Percentiles rank a stretch among this genome's conserved stretches.
phyloP scores from a whole-genome alignment of 2,329 filamentous ascomycete genomes.

The Xylariaceae sp. region DNA sequence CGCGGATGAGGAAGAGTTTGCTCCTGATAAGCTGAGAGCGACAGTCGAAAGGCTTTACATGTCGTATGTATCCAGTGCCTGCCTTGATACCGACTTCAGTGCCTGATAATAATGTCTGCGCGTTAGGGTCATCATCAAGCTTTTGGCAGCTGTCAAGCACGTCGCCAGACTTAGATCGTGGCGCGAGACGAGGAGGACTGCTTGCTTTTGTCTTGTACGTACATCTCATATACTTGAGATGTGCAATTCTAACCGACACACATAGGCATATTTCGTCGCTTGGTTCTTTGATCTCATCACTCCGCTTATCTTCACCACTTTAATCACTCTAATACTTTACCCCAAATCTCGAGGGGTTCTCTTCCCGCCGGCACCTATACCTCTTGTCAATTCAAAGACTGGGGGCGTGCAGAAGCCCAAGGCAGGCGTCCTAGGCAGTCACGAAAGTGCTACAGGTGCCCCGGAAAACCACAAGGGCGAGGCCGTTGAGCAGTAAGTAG shows the following conservation, averaged over 20 bases:
- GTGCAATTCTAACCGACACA: background rate
- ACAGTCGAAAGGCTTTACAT: constrained; percentile 79
- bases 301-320: constrained; percentile 51
- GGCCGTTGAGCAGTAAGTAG: constrained; percentile 59
- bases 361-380: constrained; percentile 73
- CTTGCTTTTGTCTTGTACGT: constrained; percentile 55
- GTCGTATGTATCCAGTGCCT: too few relatives aligned
- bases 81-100: too few relatives aligned
- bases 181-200: constrained; percentile 65
- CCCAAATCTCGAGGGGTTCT: constrained; percentile 56
- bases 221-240: background rate
- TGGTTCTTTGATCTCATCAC: constrained; percentile 70
- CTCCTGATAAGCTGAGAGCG: constrained; percentile 73
- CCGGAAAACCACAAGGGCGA: constrained; percentile 80
- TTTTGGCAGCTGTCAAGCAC: constrained; percentile 66
- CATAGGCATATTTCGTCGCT: constrained; percentile 47
- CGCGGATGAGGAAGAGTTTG: constrained; percentile 77
- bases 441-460: constrained; percentile 73
- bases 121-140: constrained; percentile 51
- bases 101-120: background rate
- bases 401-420: constrained; percentile 74
- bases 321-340: constrained; percentile 62
- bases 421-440: constrained; percentile 68
- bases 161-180: constrained; percentile 72
- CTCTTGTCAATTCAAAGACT: constrained; percentile 62